Percentiles rank a stretch among this genome's conserved stretches.
These are phyloP conservation scores for Solanum pennellii DNA, from an alignment of 257 asterid species.

Conservation along the genomic window DNA sequence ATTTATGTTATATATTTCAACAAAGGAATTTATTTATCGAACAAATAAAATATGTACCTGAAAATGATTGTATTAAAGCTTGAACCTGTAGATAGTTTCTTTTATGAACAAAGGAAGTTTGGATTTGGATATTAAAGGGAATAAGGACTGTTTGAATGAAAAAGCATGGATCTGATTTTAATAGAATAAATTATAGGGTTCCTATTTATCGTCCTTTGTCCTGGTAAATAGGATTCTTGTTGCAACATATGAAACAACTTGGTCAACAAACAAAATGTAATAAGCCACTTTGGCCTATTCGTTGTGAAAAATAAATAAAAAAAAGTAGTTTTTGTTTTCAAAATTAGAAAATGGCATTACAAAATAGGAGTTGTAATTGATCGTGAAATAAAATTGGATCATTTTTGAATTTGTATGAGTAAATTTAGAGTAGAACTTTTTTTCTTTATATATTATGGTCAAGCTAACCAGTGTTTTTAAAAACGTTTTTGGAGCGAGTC, in stretches of 20 bases:
- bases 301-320: neutral
- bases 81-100: neutral
- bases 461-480: no score
- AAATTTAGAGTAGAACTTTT: no score
- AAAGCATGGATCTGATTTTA: neutral
- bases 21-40: neutral
- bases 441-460: no score
- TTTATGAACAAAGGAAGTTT: neutral
- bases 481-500: no score
- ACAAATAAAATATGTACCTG: neutral
- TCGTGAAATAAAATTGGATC: neutral
- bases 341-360: neutral
- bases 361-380: neutral
- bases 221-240: neutral
- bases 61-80: neutral
- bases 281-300: no score
- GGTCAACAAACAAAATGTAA: neutral
- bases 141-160: neutral
- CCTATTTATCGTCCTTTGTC: neutral
- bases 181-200: neutral
- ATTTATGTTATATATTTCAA: neutral
- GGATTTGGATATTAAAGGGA: neutral
- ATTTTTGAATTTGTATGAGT: no score
- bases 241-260: neutral
- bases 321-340: no score